These are phyloP conservation scores for Penstemon davidsonii DNA, from an alignment of 257 asterid genomes.

Conservation along the genomic window DNA sequence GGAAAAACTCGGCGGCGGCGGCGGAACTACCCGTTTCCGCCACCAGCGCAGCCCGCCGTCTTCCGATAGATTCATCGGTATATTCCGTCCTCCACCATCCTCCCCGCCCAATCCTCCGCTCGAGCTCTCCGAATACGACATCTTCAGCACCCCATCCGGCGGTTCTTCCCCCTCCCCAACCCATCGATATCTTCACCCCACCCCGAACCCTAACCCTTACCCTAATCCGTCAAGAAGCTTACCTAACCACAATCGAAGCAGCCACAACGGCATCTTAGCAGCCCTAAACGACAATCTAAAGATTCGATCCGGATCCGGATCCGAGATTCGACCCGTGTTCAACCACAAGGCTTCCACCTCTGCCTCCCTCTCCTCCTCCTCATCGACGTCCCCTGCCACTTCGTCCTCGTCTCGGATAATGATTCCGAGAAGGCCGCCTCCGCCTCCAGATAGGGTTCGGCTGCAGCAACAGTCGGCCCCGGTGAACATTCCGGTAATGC, in stretches of 20 bases:
- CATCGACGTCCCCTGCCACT: conserved; percentile 41
- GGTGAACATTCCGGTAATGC: conserved; percentile 58
- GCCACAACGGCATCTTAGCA: conserved; percentile 53
- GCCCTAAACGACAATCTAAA: conserved; percentile 36
- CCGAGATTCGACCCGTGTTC: conserved; percentile 47
- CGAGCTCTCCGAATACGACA: conserved; percentile 66
- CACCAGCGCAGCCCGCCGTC: conserved; percentile 33
- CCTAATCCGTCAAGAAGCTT: conserved; percentile 10
- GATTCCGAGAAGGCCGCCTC: conserved; percentile 57
- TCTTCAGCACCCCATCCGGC: conserved; percentile 45
- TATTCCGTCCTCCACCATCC: conserved; percentile 29
- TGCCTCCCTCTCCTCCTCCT: conserved; percentile 43
- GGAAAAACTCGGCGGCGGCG: conserved; percentile 33
- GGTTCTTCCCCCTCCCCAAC: conserved; percentile 32
- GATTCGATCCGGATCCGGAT: conserved; percentile 35
- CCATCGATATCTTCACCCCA: conserved; percentile 24
- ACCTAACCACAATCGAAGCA: background rate
- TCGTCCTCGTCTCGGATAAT: conserved; percentile 38
- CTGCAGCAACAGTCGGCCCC: conserved; percentile 62
- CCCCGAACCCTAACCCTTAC: conserved; percentile 17
- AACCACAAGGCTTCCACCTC: conserved; percentile 62
- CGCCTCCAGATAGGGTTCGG: conserved; percentile 31
- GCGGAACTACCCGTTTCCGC: conserved; percentile 34
- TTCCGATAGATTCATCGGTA: conserved; percentile 39
- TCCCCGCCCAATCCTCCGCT: conserved; percentile 31